These are phyloP conservation scores for Athelia sp. DNA, from an alignment of 1,284 basidiomycete genomes.

Conservation along the genomic window DNA sequence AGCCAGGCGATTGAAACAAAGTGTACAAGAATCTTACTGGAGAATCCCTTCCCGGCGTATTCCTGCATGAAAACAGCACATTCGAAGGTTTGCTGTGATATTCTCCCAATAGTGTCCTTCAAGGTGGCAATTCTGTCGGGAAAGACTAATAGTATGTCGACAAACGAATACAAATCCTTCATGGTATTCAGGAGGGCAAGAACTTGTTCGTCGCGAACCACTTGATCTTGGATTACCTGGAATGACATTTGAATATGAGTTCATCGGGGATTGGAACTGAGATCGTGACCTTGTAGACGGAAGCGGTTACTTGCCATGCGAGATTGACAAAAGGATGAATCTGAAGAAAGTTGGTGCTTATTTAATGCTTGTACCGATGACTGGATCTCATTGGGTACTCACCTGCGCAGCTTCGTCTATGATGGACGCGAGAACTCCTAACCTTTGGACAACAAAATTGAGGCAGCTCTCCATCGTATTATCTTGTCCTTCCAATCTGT, in stretches of 20 bases:
- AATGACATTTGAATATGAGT: not conserved
- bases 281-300: not conserved
- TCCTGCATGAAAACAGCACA: conserved; percentile 7
- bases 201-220: conserved; percentile 1
- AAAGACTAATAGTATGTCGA: not conserved
- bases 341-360: not conserved
- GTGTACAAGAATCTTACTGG: conserved; percentile 1
- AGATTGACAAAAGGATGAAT: not conserved
- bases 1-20: not conserved
- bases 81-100: conserved; percentile 5
- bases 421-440: not conserved
- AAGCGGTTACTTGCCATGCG: not conserved
- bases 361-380: not conserved
- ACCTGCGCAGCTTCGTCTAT: not conserved
- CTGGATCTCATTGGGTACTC: not conserved
- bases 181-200: conserved; percentile 4
- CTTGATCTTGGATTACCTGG: conserved; percentile 3
- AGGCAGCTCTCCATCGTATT: too few relatives aligned
- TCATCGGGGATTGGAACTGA: not conserved
- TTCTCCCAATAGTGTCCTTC: not conserved
- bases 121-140: conserved; percentile 1
- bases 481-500: too few relatives aligned
- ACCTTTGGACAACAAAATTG: not conserved
- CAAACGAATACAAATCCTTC: conserved; percentile 5
- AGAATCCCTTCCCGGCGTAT: conserved; percentile 5